Conservation (phyloP, 805 yeast species). For the Candida coleopterorum region DNA sequence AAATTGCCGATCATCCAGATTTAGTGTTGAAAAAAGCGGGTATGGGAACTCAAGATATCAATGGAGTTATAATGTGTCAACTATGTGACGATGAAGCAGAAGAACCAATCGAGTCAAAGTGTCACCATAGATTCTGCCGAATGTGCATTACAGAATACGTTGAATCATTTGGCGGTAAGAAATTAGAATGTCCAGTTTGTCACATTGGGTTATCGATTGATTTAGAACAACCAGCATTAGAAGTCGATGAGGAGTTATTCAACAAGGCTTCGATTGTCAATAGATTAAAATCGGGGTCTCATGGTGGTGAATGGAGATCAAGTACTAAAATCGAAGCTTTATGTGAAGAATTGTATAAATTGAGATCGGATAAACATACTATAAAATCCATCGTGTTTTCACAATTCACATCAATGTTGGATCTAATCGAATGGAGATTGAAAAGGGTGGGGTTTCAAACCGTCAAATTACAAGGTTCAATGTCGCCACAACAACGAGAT, state of each 20-base stretch:
- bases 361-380: slow-evolving; percentile 82
- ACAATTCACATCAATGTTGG: slow-evolving; percentile 95
- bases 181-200: slow-evolving; percentile 90
- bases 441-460: slow-evolving; percentile 93
- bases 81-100: slow-evolving; percentile 97
- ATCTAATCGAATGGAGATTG: slow-evolving; percentile 91
- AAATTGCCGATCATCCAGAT: slow-evolving; percentile 97
- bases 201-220: slow-evolving; percentile 92
- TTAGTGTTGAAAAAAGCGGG: slow-evolving; percentile 73
- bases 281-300: slow-evolving; percentile 71
- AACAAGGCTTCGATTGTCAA: slow-evolving; percentile 74
- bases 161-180: slow-evolving; percentile 69
- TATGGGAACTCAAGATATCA: slow-evolving; percentile 35
- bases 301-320: slow-evolving; percentile 78
- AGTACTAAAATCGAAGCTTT: slow-evolving; percentile 96
- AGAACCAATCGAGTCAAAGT: slow-evolving; percentile 91
- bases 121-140: slow-evolving; percentile 92
- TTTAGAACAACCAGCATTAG: slow-evolving; percentile 78
- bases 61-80: slow-evolving; percentile 72
- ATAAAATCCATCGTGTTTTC: slow-evolving; percentile 95
- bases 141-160: slow-evolving; percentile 87
- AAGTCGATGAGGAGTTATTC: slow-evolving; percentile 56
- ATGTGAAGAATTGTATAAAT: slow-evolving; percentile 84
- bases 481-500: slow-evolving; percentile 95
- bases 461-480: slow-evolving; percentile 90